phyloP scores from a whole-genome alignment of 805 yeast genomes.

The Kregervanrija pseudodelftensis region DNA sequence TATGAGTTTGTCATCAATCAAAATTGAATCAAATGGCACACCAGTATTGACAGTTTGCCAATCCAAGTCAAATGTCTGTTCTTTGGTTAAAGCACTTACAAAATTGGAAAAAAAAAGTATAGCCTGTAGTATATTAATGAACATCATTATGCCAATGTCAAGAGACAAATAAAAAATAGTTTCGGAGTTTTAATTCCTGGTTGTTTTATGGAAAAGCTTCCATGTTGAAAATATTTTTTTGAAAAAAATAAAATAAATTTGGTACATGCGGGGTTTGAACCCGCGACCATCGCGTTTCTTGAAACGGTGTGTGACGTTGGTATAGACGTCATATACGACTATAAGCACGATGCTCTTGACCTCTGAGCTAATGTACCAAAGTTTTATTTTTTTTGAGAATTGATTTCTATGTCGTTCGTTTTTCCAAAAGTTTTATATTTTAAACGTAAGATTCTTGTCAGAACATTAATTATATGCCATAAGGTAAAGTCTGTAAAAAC shows the following conservation, averaged over 20 bases:
- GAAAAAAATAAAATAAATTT: conserved; percentile 25
- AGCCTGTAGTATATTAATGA: no score
- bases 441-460: no score
- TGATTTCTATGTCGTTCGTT: no score
- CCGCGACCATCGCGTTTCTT: conserved; percentile 77
- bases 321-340: conserved; percentile 48
- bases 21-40: conserved; percentile 16
- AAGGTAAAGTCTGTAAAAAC: no score
- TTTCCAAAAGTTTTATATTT: no score
- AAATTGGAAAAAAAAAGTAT: background rate
- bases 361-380: conserved; percentile 64
- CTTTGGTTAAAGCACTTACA: conserved; percentile 22
- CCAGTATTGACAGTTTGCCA: conserved; percentile 48
- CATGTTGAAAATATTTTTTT: no score
- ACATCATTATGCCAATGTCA: no score
- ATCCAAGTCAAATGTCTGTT: conserved; percentile 49
- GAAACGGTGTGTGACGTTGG: conserved; percentile 49
- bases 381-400: no score
- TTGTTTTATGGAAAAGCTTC: no score
- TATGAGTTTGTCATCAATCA: conserved; percentile 12
- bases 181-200: no score
- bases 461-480: no score
- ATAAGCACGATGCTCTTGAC: conserved; percentile 75
- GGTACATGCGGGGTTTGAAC: conserved; percentile 63
- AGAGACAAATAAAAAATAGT: no score